phyloP scores from a whole-genome alignment of 2,329 filamentous ascomycete genomes.

The Aspergillus bombycis region DNA sequence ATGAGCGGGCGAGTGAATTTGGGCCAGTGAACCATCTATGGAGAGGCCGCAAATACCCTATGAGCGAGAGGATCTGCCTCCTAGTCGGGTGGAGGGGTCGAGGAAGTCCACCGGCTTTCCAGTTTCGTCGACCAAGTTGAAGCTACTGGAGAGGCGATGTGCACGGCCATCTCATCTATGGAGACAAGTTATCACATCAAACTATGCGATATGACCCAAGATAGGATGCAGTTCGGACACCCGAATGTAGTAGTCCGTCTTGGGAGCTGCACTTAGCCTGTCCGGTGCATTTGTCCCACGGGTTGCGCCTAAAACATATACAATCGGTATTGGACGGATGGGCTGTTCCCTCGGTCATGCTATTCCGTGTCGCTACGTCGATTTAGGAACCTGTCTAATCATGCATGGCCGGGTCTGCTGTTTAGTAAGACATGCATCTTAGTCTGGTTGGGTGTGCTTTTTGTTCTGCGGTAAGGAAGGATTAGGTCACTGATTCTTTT shows the following conservation, averaged over 20 bases:
- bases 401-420: background rate
- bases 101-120: background rate
- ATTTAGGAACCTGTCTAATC: constrained; percentile 5
- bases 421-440: constrained; percentile 16
- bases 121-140: background rate
- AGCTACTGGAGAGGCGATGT: background rate
- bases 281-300: background rate
- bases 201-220: background rate
- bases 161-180: background rate
- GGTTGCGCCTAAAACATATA: constrained; percentile 16
- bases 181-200: background rate
- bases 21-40: background rate
- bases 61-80: background rate
- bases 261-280: constrained; percentile 5
- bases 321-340: constrained; percentile 17
- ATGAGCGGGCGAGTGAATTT: background rate
- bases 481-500: background rate
- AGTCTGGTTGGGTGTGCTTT: background rate
- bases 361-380: background rate
- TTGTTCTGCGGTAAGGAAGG: background rate
- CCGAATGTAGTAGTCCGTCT: constrained; percentile 5
- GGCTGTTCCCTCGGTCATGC: background rate
- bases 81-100: background rate
- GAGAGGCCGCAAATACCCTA: background rate
- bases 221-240: background rate